Conservation (phyloP, 2,329 filamentous ascomycete species). For the Rutstroemia sp. region DNA sequence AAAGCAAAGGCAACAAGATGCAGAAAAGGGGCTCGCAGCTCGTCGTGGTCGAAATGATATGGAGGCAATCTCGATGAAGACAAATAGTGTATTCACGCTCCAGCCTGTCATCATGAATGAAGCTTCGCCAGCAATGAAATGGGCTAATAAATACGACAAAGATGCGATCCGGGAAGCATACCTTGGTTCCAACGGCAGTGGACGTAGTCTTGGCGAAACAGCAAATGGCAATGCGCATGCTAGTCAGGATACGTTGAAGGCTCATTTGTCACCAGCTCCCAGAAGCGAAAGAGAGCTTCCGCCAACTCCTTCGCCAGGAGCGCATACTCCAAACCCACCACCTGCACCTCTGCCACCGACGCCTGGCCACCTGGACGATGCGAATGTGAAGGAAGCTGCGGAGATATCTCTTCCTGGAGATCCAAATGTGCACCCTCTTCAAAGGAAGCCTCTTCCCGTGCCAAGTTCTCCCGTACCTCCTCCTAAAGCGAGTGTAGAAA, state of each 20-base stretch:
- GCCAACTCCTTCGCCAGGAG: constrained; percentile 38
- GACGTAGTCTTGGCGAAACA: constrained; percentile 52
- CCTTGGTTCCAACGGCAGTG: constrained; percentile 64
- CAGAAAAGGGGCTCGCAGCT: constrained; percentile 36
- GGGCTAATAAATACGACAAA: constrained; percentile 93
- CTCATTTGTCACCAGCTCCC: constrained; percentile 8
- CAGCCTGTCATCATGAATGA: constrained; percentile 80
- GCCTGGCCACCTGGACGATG: constrained; percentile 14
- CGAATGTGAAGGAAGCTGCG: constrained; percentile 32
- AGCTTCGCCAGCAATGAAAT: constrained; percentile 90
- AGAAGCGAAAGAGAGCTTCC: constrained; percentile 23
- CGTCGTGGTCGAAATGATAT: constrained; percentile 49
- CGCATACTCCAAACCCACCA: constrained; percentile 14
- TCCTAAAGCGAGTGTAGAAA: constrained; percentile 17
- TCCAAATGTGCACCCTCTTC: constrained; percentile 9
- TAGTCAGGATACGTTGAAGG: constrained; percentile 22
- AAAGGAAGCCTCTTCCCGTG: constrained; percentile 14
- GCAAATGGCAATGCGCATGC: constrained; percentile 31
- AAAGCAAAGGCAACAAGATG: constrained; percentile 64
- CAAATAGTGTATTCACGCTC: constrained; percentile 81
- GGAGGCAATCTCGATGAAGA: constrained; percentile 60
- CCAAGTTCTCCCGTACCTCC: constrained; percentile 9
- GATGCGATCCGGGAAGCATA: constrained; percentile 81
- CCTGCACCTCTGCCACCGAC: constrained; percentile 16
- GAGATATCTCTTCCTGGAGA: constrained; percentile 20